Percentiles rank a stretch among this genome's conserved stretches.
phyloP scores from a whole-genome alignment of 1,284 basidiomycete species.

The Trichosporon inkin region DNA sequence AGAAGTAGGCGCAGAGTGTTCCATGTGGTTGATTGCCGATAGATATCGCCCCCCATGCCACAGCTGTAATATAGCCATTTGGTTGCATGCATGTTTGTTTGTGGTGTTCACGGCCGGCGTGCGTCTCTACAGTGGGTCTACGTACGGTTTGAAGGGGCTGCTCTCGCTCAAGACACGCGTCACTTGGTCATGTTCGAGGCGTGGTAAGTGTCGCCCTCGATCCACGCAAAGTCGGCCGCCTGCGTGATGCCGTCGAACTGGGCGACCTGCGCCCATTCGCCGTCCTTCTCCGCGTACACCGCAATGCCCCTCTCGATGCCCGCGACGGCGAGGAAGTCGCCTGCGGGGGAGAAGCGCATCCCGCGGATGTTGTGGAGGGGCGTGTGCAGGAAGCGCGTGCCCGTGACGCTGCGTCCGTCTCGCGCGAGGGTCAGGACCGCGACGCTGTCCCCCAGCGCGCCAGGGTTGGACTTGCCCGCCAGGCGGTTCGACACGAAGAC shows the following conservation, averaged over 20 bases:
- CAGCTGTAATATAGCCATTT: not conserved
- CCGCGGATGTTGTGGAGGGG: not conserved
- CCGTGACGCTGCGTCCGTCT: not conserved
- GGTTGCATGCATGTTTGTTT: no score
- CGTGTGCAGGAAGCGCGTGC: not conserved
- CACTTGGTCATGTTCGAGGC: not conserved
- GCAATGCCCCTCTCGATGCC: not conserved
- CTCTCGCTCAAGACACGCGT: no score
- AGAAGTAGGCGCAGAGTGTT: constrained; percentile 8
- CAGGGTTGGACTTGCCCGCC: not conserved
- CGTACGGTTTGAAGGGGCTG: no score
- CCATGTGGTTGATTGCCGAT: not conserved
- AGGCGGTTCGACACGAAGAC: constrained; percentile 6
- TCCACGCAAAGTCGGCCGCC: constrained; percentile 7
- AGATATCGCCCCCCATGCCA: not conserved
- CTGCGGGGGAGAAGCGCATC: not conserved
- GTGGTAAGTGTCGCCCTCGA: not conserved
- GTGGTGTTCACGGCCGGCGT: no score
- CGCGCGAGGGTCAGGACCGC: not conserved
- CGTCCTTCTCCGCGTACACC: not conserved
- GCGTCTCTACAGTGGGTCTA: no score
- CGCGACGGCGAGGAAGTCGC: constrained; percentile 1
- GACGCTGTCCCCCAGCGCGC: not conserved
- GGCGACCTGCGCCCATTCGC: not conserved
- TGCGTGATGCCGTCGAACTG: not conserved